Conservation (phyloP, 176 grass and related monocot genomes). For the Sorghum bicolor region Sorghum_bicolor_NCBIv3 NC_012870.2:17801501-17802000, state of each 20-base stretch:
- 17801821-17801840: neutral
- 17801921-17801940: neutral
- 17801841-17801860: constrained; percentile 1
- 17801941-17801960: constrained; percentile 18
- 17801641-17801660: neutral
- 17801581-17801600: neutral
- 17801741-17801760: constrained; percentile 32
- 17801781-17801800: constrained; percentile 1
- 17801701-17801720: constrained; percentile 1
- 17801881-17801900: constrained; percentile 34
- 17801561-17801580: neutral
- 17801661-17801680: constrained; percentile 31
- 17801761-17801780: constrained; percentile 13
- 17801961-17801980: constrained; percentile 15
- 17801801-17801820: neutral
- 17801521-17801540: neutral
- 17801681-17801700: neutral
- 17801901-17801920: constrained; percentile 21
- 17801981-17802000: neutral
- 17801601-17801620: neutral
- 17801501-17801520: neutral
- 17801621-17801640: neutral
- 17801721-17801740: constrained; percentile 23
- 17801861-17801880: neutral
- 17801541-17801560: neutral